A percentile compares a stretch with the other conserved stretches of the same genome.
Evolutionary conservation across 78 protist genomes (phyloP).

Genomic region (Parvularia atlantis): DNA sequence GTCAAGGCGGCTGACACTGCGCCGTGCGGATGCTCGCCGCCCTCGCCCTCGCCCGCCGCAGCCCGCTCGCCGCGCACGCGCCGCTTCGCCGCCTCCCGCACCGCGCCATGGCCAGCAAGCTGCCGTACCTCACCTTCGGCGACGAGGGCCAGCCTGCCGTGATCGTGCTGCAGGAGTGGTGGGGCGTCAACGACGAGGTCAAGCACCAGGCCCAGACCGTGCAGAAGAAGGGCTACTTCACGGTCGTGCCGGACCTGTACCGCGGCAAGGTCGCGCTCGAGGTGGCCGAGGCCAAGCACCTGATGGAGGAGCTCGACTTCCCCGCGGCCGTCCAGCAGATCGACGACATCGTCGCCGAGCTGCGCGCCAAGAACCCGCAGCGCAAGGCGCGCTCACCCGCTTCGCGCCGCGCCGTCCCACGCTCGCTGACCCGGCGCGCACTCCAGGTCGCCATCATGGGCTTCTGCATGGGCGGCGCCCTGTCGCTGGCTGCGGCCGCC

Average conservation of each 20-base stretch:
- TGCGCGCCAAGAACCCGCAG: neutral
- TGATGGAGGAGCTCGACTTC: constrained; percentile 4
- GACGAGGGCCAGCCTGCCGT: neutral
- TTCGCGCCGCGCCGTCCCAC: too few relatives aligned
- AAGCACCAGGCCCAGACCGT: neutral
- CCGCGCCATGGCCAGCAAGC: too few relatives aligned
- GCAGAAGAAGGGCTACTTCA: neutral
- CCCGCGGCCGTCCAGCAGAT: neutral
- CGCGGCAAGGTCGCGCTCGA: constrained; percentile 4
- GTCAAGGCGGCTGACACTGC: too few relatives aligned
- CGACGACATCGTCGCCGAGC: neutral
- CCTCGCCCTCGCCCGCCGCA: too few relatives aligned
- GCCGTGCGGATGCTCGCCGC: too few relatives aligned
- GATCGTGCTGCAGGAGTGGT: constrained; percentile 14
- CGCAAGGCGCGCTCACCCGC: too few relatives aligned
- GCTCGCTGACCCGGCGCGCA: neutral
- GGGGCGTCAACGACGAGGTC: constrained; percentile 9
- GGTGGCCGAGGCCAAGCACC: constrained; percentile 4
- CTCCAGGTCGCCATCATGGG: neutral
- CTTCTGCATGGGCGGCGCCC: constrained; percentile 17
- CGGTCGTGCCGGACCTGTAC: constrained; percentile 12
- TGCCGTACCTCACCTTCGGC: too few relatives aligned
- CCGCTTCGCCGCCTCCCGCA: too few relatives aligned
- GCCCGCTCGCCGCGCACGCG: too few relatives aligned
- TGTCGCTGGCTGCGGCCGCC: neutral